Conservation (phyloP, 2,329 filamentous ascomycete genomes). For the Mariannaea elegans region DNA sequence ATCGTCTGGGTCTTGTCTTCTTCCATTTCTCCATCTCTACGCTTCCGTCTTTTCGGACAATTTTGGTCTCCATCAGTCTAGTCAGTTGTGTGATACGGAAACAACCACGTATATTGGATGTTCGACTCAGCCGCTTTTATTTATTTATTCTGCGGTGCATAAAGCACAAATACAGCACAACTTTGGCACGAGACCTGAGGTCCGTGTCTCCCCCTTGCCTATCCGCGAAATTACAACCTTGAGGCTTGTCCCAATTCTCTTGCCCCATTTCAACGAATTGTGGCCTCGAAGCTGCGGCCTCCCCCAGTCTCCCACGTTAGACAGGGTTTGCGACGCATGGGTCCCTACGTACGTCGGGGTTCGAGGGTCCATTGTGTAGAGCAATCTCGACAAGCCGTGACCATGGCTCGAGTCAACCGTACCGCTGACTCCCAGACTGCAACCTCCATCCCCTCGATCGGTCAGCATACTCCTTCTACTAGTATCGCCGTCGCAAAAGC, state of each 20-base stretch:
- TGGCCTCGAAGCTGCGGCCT: slow-evolving; percentile 32
- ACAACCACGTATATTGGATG: background rate
- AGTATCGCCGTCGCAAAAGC: background rate
- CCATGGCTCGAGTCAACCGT: slow-evolving; percentile 34
- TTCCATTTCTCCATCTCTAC: slow-evolving; percentile 7
- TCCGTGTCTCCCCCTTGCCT: slow-evolving; percentile 30
- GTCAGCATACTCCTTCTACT: slow-evolving; percentile 15
- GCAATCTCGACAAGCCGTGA: slow-evolving; percentile 24
- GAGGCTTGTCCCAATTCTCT: slow-evolving; percentile 24
- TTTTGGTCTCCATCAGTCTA: slow-evolving; percentile 8
- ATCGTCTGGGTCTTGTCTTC: background rate
- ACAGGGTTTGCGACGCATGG: slow-evolving; percentile 20
- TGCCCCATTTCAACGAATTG: slow-evolving; percentile 25
- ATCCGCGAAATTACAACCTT: slow-evolving; percentile 38
- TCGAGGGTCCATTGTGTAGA: slow-evolving; percentile 20
- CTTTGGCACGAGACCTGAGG: slow-evolving; percentile 3
- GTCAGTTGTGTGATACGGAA: background rate
- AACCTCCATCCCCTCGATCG: slow-evolving; percentile 19
- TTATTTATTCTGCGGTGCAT: background rate
- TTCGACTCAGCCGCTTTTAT: background rate
- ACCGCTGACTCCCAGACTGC: slow-evolving; percentile 16
- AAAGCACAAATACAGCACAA: slow-evolving; percentile 2
- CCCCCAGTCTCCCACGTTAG: slow-evolving; percentile 26
- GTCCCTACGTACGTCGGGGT: slow-evolving; percentile 17
- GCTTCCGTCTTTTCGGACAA: background rate